Conservation (phyloP, 192 early-diverging fungal genomes). For the Mortierella claussenii region DNA sequence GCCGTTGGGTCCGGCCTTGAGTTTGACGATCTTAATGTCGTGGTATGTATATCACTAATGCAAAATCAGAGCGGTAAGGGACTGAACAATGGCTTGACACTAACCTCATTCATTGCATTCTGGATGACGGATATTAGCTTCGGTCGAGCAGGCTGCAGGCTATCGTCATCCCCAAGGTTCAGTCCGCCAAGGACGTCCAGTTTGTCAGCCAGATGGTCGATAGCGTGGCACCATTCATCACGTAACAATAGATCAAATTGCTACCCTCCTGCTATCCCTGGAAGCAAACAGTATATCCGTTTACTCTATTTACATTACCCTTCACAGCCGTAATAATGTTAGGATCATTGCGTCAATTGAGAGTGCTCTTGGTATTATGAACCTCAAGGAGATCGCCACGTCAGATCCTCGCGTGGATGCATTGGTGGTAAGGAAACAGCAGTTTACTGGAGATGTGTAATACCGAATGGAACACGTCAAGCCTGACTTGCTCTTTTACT, state of each 20-base stretch:
- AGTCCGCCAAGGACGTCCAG: conserved; percentile 78
- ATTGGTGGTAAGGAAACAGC: conserved; percentile 75
- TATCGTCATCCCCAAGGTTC: conserved; percentile 92
- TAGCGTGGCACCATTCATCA: conserved; percentile 69
- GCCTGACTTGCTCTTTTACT: neutral
- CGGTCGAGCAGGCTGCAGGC: conserved; percentile 70
- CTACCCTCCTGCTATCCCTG: no score
- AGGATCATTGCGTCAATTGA: conserved; percentile 91
- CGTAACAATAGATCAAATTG: no score
- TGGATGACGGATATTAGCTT: no score
- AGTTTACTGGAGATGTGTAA: no score
- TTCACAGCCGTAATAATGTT: conserved; percentile 68
- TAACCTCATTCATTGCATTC: no score
- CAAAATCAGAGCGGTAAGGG: no score
- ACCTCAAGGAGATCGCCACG: conserved; percentile 84
- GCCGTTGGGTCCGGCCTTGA: conserved; percentile 81
- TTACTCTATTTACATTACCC: no score
- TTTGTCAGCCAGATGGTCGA: conserved; percentile 82
- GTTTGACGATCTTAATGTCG: conserved; percentile 80
- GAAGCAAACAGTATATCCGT: no score
- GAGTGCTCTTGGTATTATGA: conserved; percentile 87
- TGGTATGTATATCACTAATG: conserved; percentile 61
- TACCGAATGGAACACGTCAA: no score
- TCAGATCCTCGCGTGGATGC: conserved; percentile 82
- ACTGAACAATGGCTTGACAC: no score